These are phyloP conservation scores for Naganishia vishniacii DNA, from an alignment of 768 basidiomycete genomes.

Conservation along the genomic window DNA sequence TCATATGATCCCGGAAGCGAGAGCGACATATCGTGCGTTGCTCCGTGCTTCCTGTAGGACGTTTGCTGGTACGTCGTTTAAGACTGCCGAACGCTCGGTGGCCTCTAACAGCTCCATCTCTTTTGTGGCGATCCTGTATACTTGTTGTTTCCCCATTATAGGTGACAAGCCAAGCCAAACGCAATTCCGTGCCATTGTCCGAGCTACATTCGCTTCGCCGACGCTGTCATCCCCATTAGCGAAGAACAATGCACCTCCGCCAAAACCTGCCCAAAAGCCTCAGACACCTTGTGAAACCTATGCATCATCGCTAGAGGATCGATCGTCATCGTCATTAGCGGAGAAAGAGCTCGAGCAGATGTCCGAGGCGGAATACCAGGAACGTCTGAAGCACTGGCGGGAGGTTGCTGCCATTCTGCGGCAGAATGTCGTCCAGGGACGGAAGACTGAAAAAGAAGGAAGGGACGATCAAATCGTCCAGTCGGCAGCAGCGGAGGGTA, in stretches of 20 bases:
- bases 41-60: constrained; percentile 7
- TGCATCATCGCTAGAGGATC: constrained; percentile 17
- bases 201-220: constrained; percentile 40
- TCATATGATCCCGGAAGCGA: constrained; percentile 6
- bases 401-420: constrained; percentile 71
- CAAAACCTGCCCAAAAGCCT: constrained; percentile 1
- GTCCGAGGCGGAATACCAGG: constrained; percentile 28
- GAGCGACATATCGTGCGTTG: constrained; percentile 16
- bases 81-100: no score
- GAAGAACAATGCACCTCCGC: constrained; percentile 19
- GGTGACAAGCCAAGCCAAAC: constrained; percentile 21
- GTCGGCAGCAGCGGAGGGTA: constrained; percentile 1
- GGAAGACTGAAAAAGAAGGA: constrained; percentile 51
- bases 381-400: constrained; percentile 53
- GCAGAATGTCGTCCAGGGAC: constrained; percentile 79
- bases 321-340: constrained; percentile 23
- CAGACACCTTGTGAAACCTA: constrained; percentile 12
- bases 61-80: constrained; percentile 13
- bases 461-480: not conserved
- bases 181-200: constrained; percentile 33
- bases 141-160: not conserved
- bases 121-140: no score
- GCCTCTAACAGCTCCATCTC: no score
- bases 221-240: constrained; percentile 35
- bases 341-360: constrained; percentile 5